Evolutionary conservation across 192 early-diverging fungal species (phyloP).

Genomic region (Globomyces pollinis-pini): DNA sequence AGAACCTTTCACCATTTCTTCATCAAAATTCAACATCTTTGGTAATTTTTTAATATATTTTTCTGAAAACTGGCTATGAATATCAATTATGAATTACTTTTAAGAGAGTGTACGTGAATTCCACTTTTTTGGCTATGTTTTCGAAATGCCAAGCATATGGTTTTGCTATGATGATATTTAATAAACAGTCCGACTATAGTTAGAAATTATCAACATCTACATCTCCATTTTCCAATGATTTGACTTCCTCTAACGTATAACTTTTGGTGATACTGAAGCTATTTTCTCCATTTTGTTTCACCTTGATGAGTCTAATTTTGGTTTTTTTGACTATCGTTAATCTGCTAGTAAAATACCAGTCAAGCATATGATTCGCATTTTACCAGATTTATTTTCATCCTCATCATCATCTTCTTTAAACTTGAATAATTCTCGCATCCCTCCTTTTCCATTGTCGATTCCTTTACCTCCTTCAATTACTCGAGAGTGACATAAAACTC

Average conservation of each 20-base stretch:
- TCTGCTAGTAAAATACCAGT: slow-evolving; percentile 5
- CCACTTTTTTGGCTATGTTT: slow-evolving; percentile 21
- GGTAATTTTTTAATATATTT: slow-evolving; percentile 26
- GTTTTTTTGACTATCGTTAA: slow-evolving; percentile 13
- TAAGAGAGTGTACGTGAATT: slow-evolving; percentile 32
- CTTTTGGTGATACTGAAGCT: slow-evolving; percentile 28
- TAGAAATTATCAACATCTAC: not conserved
- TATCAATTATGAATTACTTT: slow-evolving; percentile 7
- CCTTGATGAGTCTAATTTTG: slow-evolving; percentile 32
- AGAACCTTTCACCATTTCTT: slow-evolving; percentile 24
- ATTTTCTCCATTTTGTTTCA: slow-evolving; percentile 29
- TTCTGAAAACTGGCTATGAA: slow-evolving; percentile 21
- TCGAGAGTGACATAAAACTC: slow-evolving; percentile 1
- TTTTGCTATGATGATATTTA: slow-evolving; percentile 29
- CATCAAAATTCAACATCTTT: slow-evolving; percentile 36
- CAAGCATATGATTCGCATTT: slow-evolving; percentile 21
- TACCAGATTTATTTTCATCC: slow-evolving; percentile 3
- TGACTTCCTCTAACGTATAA: slow-evolving; percentile 43
- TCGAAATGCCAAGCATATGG: slow-evolving; percentile 36
- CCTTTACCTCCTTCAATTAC: slow-evolving; percentile 8
- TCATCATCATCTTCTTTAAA: slow-evolving; percentile 18
- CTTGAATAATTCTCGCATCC: not conserved
- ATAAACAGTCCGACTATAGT: slow-evolving; percentile 21
- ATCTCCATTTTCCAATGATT: slow-evolving; percentile 29
- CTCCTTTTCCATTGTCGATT: not conserved